Base-by-base conservation (phyloP, 2,329 filamentous ascomycete genomes). In the Davidsoniella eucalypti region DNA sequence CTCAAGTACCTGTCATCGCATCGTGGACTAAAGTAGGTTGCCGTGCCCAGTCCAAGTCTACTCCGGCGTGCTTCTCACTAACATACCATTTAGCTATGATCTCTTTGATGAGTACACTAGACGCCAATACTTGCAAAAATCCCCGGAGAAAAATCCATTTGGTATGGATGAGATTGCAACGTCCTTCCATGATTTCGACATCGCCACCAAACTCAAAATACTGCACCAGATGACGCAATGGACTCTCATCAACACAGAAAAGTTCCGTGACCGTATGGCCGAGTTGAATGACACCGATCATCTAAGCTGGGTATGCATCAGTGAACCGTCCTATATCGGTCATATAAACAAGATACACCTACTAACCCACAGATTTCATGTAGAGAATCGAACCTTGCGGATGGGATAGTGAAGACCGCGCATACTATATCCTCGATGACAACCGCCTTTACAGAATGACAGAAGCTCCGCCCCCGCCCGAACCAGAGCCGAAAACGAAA, bases 1-100 rank as follows among this genome's bases (percentile, higher is more conserved):
- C 77, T 96, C 53, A 95, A 95, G 72, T 87, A 84, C 61, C 81
- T 95, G 46, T 95, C 92, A 29, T 94, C 88, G 54, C 87, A 95
- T 68, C 82, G 88, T 56, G 88, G 88, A 55, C 70, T 96, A 44
- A 93, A 83, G 87, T 94, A 76, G 57, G 84, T 73, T 54, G 40
- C 33, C 45, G 21, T 52, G 21, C 38, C 43, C 25, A 9, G 12
- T 38, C 7, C 17, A 33, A 9, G 12, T 38, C 7, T 23, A 33
- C 37, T 10, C 12, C 17, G 5, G 12, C 12, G 12, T 33, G 8
- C 29, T 38, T 45, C 43, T 52, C 57, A 40, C 56, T 55, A 18
- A 52, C 36, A 16, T 51, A 50, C 57, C 63, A 46, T 5, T 23
- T 58, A 95, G 88, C 1, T 76, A 72, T 48, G 87, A 93, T 3